A percentile compares a stretch with the other conserved stretches of the same genome.
These are phyloP conservation scores for Nemania bipapillata DNA, from an alignment of 2,329 filamentous ascomycete genomes.

Conservation along the genomic window DNA sequence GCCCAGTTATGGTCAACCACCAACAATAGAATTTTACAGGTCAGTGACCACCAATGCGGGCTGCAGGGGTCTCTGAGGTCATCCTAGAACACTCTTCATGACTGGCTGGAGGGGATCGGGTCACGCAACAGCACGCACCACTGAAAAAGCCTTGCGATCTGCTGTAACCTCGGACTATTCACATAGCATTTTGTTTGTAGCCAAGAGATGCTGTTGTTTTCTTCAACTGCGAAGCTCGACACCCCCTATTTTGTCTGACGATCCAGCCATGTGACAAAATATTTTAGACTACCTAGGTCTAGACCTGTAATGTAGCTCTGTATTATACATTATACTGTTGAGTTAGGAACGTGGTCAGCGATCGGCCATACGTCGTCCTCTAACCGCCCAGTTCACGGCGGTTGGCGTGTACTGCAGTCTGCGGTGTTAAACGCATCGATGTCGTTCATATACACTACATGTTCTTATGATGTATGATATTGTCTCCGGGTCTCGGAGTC, in stretches of 20 bases:
- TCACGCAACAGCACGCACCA: slow-evolving; percentile 29
- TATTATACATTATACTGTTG: not conserved
- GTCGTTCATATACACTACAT: not conserved
- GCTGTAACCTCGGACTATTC: slow-evolving; percentile 9
- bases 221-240: slow-evolving; percentile 6
- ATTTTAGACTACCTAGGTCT: not conserved
- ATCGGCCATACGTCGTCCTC: slow-evolving; percentile 17
- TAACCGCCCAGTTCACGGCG: slow-evolving; percentile 2
- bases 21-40: slow-evolving; percentile 20
- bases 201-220: slow-evolving; percentile 18
- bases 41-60: slow-evolving; percentile 23
- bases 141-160: slow-evolving; percentile 14
- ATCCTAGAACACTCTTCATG: slow-evolving; percentile 39
- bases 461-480: not conserved
- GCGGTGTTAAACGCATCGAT: slow-evolving; percentile 1
- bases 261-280: not conserved
- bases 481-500: slow-evolving; percentile 1
- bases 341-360: slow-evolving; percentile 6
- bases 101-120: slow-evolving; percentile 39
- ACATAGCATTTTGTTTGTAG: slow-evolving; percentile 7
- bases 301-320: no score
- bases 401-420: not conserved
- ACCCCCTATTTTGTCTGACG: slow-evolving; percentile 23
- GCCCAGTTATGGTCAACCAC: not conserved
- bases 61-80: slow-evolving; percentile 20